Evolutionary conservation across 140 eudicot species (phyloP), one percentile per base, ranked within the genome.

Genomic region (Bidens hawaiensis): DNA sequence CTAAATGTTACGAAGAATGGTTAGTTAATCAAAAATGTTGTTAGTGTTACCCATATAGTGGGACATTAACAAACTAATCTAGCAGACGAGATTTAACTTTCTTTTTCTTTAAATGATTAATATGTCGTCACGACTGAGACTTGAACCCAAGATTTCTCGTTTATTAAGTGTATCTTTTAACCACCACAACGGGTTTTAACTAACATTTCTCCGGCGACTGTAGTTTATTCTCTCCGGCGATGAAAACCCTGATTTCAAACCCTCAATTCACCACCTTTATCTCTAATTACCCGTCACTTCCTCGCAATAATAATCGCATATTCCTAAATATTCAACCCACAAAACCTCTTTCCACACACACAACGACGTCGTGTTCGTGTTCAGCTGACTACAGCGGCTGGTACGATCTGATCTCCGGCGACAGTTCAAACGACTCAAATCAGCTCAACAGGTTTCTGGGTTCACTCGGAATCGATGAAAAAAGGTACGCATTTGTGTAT

Each of bases 401-500:
- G 80, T 53, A 25, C 19, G 80, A 75, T 69, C 56, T 69, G 19
- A 25, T 57, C n/a, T 27, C 62, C 41, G 33, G 1, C 10, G 30
- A 26, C 61, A 54, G 46, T 9, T 42, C 90, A 40, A 80, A 83
- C 80, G 95, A 87, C 76, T 82, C 84, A 15, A 80, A 73, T 75
- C 94, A 78, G 62, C 67, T 93, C 31, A 65, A 30, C 3, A 81
- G 57, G 64, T 49, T 85, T 47, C 70, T 93, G 46, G 74, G 12
- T 42, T 84, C 84, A 16, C 69, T 87, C 27, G 98, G 96, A 42
- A 72, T 91, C 31, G 73, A 74, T 74, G 96, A 91, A 38, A 82
- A 74, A 70, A 87, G 67, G 46, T 87, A 84, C 50, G 68, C 79
- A 38, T 78, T 82, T 82, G 94, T 86, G 42, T 88, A 89, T 70